These are phyloP conservation scores for Sequoia sempervirens DNA, from an alignment of 75 land plant genomes.

Conservation along the genomic window DNA sequence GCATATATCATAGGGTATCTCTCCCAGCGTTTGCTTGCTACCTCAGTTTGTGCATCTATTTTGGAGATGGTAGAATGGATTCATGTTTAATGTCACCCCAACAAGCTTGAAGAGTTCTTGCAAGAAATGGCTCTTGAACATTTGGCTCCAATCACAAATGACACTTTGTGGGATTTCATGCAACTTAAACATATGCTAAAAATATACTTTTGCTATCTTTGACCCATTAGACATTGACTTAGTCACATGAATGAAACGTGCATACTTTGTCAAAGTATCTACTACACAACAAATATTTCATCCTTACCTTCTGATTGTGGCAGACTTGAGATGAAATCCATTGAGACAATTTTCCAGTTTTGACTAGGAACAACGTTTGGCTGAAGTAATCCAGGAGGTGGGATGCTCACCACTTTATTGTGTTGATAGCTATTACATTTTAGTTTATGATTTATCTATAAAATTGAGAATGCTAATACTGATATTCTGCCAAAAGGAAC, in stretches of 20 bases:
- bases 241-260: conserved; percentile 7
- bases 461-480: too few species aligned
- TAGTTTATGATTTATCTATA: too few species aligned
- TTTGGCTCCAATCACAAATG: conserved; percentile 4
- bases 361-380: conserved; percentile 4
- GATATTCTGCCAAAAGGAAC: neutral
- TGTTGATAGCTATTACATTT: too few species aligned
- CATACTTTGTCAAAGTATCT: conserved; percentile 14
- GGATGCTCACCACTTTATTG: too few species aligned
- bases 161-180: conserved; percentile 3
- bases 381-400: too few species aligned
- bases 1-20: neutral
- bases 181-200: conserved; percentile 1
- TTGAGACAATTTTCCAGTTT: conserved; percentile 12
- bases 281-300: conserved; percentile 11
- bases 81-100: neutral
- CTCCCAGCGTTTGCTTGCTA: neutral
- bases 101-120: neutral
- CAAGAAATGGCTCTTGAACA: conserved; percentile 7
- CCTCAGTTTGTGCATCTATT: neutral
- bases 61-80: conserved; percentile 8
- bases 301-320: conserved; percentile 4
- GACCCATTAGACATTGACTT: neutral
- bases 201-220: conserved; percentile 1
- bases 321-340: conserved; percentile 12